Evolutionary conservation across 1,284 basidiomycete species (phyloP).

Genomic region (Trichosporon sp.): DNA sequence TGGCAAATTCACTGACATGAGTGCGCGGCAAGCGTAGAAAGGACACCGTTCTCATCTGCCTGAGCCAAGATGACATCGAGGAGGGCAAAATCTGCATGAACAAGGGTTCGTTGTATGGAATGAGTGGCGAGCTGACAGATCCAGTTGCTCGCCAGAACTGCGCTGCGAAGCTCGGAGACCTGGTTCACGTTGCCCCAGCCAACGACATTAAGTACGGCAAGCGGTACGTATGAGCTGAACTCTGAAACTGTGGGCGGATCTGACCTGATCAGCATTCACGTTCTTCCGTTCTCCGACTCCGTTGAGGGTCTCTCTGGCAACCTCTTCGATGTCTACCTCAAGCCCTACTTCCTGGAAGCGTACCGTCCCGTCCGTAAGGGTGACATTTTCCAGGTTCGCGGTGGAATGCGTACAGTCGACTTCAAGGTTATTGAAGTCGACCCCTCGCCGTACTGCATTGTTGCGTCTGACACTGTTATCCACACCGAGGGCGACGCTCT

Average conservation of each 20-base stretch:
- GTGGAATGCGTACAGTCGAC: slow-evolving; percentile 95
- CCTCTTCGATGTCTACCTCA: slow-evolving; percentile 97
- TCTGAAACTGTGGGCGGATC: neutral
- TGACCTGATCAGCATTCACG: slow-evolving; percentile 60
- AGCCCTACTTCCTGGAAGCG: slow-evolving; percentile 97
- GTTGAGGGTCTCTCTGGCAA: slow-evolving; percentile 95
- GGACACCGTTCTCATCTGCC: slow-evolving; percentile 91
- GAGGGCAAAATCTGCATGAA: slow-evolving; percentile 98
- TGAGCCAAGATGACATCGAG: slow-evolving; percentile 92
- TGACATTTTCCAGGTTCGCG: slow-evolving; percentile 97
- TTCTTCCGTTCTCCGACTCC: slow-evolving; percentile 97
- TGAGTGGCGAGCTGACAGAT: neutral
- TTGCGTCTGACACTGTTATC: slow-evolving; percentile 46
- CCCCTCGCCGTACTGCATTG: slow-evolving; percentile 46
- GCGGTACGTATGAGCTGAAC: slow-evolving; percentile 51
- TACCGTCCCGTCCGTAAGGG: slow-evolving; percentile 52
- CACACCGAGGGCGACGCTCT: slow-evolving; percentile 87
- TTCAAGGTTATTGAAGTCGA: slow-evolving; percentile 67
- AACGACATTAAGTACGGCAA: slow-evolving; percentile 99
- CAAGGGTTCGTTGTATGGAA: slow-evolving; percentile 57
- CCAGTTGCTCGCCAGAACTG: slow-evolving; percentile 94
- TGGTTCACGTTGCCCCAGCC: slow-evolving; percentile 92
- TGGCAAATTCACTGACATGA: slow-evolving; percentile 33
- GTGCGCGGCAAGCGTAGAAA: slow-evolving; percentile 84
- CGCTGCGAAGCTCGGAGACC: slow-evolving; percentile 93